These are phyloP conservation scores for Pythium apleroticum DNA, from an alignment of 352 stramenopile species.

Conservation along the genomic window DNA sequence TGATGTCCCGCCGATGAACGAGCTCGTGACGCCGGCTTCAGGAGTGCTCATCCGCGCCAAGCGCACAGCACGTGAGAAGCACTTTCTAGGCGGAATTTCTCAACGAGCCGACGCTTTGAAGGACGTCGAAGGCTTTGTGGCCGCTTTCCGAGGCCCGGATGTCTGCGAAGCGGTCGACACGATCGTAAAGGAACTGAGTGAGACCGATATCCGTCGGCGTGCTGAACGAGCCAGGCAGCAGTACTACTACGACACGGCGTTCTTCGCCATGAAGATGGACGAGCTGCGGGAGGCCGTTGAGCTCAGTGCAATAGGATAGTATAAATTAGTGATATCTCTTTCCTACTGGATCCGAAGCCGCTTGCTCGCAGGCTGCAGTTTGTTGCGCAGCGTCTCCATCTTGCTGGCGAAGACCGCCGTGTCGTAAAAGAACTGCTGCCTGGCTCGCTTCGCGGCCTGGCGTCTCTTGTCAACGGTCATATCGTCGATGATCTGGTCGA, in stretches of 20 bases:
- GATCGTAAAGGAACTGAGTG: no score
- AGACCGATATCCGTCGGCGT: slow-evolving; percentile 25
- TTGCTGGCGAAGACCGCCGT: slow-evolving; percentile 61
- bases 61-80: no score
- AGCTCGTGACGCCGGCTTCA: slow-evolving; percentile 43
- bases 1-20: slow-evolving; percentile 54
- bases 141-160: slow-evolving; percentile 26
- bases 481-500: slow-evolving; percentile 34
- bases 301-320: neutral
- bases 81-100: slow-evolving; percentile 46
- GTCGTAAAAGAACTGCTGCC: slow-evolving; percentile 61
- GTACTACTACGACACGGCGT: slow-evolving; percentile 59
- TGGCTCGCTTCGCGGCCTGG: slow-evolving; percentile 29
- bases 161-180: slow-evolving; percentile 43
- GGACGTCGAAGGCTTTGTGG: slow-evolving; percentile 41
- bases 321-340: neutral
- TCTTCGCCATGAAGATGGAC: slow-evolving; percentile 60
- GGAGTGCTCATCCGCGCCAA: slow-evolving; percentile 40
- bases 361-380: slow-evolving; percentile 16
- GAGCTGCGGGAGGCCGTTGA: slow-evolving; percentile 15
- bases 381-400: slow-evolving; percentile 43
- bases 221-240: slow-evolving; percentile 43
- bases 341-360: neutral
- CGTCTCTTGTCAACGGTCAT: slow-evolving; percentile 33
- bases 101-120: slow-evolving; percentile 23